phyloP scores from a whole-genome alignment of 2,329 filamentous ascomycete genomes.

The Beauveria scarabaeidicola region DNA sequence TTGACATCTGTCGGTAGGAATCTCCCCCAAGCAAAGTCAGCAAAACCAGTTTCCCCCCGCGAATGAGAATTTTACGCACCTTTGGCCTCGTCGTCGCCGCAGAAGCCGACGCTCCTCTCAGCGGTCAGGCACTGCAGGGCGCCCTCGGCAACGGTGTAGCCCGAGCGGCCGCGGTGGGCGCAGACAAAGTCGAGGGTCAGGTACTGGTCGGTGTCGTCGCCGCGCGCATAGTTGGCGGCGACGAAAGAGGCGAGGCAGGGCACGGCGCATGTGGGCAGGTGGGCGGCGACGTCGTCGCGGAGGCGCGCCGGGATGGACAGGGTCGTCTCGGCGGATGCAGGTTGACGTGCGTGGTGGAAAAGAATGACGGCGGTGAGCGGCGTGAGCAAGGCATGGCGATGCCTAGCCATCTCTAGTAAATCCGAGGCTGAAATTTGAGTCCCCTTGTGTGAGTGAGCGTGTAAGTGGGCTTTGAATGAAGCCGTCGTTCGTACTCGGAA shows the following conservation, averaged over 20 bases:
- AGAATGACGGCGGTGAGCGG: constrained; percentile 5
- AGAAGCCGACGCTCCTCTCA: constrained; percentile 40
- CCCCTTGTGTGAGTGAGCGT: background rate
- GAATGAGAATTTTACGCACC: constrained; percentile 16
- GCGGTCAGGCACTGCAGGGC: constrained; percentile 58
- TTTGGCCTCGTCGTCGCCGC: constrained; percentile 35
- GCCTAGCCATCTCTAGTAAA: constrained; percentile 31
- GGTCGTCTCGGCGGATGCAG: constrained; percentile 15
- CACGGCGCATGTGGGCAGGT: constrained; percentile 51
- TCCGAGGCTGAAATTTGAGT: no score
- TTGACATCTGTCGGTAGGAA: constrained; percentile 23
- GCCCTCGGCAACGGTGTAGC: constrained; percentile 64
- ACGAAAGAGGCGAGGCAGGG: constrained; percentile 57
- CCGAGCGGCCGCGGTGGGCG: constrained; percentile 46
- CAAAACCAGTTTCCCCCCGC: no score
- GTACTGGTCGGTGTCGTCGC: constrained; percentile 36
- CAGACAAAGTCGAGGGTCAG: constrained; percentile 57
- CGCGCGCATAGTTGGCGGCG: constrained; percentile 43
- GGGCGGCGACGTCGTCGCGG: constrained; percentile 29
- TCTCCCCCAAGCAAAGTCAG: no score
- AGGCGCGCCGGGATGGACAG: constrained; percentile 15
- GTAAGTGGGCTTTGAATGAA: constrained; percentile 1
- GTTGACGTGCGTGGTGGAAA: constrained; percentile 1
- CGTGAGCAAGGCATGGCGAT: background rate
- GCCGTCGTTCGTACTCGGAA: background rate